A percentile compares a stretch with the other conserved stretches of the same genome.
Conservation (phyloP, 495 filamentous ascomycete genomes). For the Bacidia gigantensis region DNA sequence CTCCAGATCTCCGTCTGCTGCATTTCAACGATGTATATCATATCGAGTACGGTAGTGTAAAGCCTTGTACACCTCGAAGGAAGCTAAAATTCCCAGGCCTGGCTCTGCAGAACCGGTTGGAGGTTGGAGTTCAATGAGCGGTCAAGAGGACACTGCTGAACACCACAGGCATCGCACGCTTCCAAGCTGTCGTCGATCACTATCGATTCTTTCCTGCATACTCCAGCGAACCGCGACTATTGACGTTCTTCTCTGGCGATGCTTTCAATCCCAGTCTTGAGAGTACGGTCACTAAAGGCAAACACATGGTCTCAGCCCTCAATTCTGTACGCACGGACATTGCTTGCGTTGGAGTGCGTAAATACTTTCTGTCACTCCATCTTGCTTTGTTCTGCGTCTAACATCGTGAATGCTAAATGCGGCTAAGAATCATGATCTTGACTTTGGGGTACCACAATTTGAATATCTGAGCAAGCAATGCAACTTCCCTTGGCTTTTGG, state of each 20-base stretch:
- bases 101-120: conserved; percentile 70
- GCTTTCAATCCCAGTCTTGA: conserved; percentile 84
- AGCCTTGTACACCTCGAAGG: background rate
- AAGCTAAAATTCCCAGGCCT: conserved; percentile 20
- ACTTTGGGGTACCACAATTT: conserved; percentile 79
- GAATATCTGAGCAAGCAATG: conserved; percentile 57
- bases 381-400: background rate
- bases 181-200: conserved; percentile 61
- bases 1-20: conserved; percentile 62
- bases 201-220: conserved; percentile 50
- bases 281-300: conserved; percentile 72
- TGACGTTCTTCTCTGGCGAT: conserved; percentile 85
- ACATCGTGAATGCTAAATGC: background rate
- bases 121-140: conserved; percentile 26
- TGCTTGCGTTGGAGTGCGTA: conserved; percentile 58
- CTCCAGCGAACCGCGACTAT: conserved; percentile 43
- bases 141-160: background rate
- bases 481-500: conserved; percentile 78
- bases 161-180: conserved; percentile 39
- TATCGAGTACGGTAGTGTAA: conserved; percentile 42
- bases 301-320: conserved; percentile 80
- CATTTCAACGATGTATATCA: conserved; percentile 95
- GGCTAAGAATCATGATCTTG: conserved; percentile 71
- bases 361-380: conserved; percentile 15
- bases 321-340: conserved; percentile 64